Conservation (phyloP, 345 rosid species). For the Aquilaria malaccensis region DNA sequence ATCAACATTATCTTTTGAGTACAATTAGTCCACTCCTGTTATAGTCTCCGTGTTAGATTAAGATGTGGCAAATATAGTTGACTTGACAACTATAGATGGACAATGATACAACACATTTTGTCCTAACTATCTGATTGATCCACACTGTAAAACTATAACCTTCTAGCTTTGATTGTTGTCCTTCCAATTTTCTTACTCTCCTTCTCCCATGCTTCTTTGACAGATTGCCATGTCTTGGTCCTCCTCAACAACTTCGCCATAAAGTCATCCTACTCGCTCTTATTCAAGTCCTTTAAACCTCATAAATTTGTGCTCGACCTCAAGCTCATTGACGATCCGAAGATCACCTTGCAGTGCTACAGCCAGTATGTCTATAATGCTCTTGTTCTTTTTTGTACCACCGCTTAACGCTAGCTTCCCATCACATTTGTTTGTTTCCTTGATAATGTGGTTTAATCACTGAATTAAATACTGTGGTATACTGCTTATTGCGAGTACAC, state of each 20-base stretch:
- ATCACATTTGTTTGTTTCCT: not conserved
- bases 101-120: no score
- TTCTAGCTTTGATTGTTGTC: slow-evolving; percentile 18
- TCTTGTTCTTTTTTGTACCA: slow-evolving; percentile 47
- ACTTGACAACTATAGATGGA: no score
- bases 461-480: no score
- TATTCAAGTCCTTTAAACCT: slow-evolving; percentile 46
- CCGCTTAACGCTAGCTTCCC: slow-evolving; percentile 36
- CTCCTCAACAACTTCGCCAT: slow-evolving; percentile 54
- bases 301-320: slow-evolving; percentile 65
- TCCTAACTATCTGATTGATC: not conserved
- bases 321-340: slow-evolving; percentile 62
- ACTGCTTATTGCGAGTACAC: no score
- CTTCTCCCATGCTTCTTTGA: slow-evolving; percentile 40
- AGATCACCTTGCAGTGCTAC: slow-evolving; percentile 49
- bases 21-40: no score
- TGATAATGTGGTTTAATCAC: no score
- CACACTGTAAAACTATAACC: slow-evolving; percentile 11
- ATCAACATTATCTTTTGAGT: no score
- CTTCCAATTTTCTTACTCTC: slow-evolving; percentile 33
- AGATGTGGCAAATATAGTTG: no score
- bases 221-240: slow-evolving; percentile 47
- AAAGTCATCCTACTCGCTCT: slow-evolving; percentile 64
- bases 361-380: slow-evolving; percentile 64
- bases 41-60: no score